phyloP scores from a whole-genome alignment of 495 filamentous ascomycete species.

The Neurospora discreta region DNA sequence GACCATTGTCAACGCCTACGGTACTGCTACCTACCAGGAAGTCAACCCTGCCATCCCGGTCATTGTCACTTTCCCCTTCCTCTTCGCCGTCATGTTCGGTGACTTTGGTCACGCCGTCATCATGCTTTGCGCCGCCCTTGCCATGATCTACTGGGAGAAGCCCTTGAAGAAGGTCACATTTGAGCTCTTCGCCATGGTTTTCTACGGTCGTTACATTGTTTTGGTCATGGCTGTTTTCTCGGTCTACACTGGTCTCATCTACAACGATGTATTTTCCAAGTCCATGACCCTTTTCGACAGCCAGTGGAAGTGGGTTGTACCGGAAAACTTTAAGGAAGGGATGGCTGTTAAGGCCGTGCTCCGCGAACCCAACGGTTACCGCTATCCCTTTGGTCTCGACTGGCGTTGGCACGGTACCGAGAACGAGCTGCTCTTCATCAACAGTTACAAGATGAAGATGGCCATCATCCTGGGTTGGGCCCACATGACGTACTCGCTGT shows the following conservation, averaged over 20 bases:
- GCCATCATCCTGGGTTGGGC: constrained; percentile 91
- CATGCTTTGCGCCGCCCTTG: constrained; percentile 65
- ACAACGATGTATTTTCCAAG: constrained; percentile 96
- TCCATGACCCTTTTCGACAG: constrained; percentile 77
- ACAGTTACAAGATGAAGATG: constrained; percentile 99
- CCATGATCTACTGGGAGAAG: constrained; percentile 95
- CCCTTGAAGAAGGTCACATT: constrained; percentile 82
- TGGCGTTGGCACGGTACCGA: constrained; percentile 95
- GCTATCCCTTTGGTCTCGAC: constrained; percentile 92
- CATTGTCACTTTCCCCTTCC: constrained; percentile 92
- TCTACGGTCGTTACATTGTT: constrained; percentile 97
- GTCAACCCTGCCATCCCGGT: constrained; percentile 93
- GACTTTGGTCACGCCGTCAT: constrained; percentile 87
- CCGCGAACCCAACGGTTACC: constrained; percentile 45
- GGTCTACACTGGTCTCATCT: constrained; percentile 92
- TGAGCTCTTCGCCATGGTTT: constrained; percentile 94
- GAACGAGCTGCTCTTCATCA: constrained; percentile 85
- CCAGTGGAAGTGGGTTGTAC: constrained; percentile 72
- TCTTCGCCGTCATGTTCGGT: constrained; percentile 99
- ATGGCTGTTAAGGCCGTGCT: constrained; percentile 50
- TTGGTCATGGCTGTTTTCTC: constrained; percentile 96
- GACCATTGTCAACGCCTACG: constrained; percentile 97
- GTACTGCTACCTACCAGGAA: constrained; percentile 91
- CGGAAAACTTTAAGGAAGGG: constrained; percentile 50
- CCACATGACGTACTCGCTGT: constrained; percentile 97